Evolutionary conservation across 306 rosid species (phyloP).

Genomic region (Nissolia schottii): DNA sequence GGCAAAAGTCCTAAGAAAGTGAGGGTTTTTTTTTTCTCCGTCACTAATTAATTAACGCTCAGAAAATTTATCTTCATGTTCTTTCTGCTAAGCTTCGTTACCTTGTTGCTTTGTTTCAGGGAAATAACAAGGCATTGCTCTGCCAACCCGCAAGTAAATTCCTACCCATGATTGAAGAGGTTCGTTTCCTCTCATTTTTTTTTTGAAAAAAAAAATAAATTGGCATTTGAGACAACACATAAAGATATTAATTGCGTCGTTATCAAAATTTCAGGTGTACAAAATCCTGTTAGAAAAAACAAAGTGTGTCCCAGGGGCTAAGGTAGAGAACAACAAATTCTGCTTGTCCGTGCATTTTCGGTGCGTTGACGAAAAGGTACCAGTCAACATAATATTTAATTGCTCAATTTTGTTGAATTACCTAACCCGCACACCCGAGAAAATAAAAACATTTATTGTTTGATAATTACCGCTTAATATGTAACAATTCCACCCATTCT

Average conservation of each 20-base stretch:
- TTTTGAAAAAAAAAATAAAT: neutral
- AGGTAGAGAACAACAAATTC: constrained; percentile 85
- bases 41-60: neutral
- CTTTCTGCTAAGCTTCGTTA: neutral
- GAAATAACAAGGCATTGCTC: constrained; percentile 36
- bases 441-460: neutral
- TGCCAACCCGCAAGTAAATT: constrained; percentile 87
- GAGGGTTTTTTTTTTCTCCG: constrained; percentile 29
- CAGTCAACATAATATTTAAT: neutral
- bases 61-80: neutral
- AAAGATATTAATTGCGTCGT: neutral
- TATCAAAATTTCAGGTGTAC: constrained; percentile 46
- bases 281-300: constrained; percentile 62
- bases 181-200: constrained; percentile 13
- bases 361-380: constrained; percentile 91
- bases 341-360: constrained; percentile 95
- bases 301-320: constrained; percentile 70
- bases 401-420: too few species aligned
- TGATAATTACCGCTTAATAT: neutral
- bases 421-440: constrained; percentile 1
- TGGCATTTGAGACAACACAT: neutral
- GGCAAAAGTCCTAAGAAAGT: constrained; percentile 45
- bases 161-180: constrained; percentile 85
- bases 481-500: neutral
- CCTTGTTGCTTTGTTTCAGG: constrained; percentile 43